Evolutionary conservation across 2,329 filamentous ascomycete species (phyloP), one percentile per base, ranked within the genome.

Genomic region (Pseudocercospora macadamiae): DNA sequence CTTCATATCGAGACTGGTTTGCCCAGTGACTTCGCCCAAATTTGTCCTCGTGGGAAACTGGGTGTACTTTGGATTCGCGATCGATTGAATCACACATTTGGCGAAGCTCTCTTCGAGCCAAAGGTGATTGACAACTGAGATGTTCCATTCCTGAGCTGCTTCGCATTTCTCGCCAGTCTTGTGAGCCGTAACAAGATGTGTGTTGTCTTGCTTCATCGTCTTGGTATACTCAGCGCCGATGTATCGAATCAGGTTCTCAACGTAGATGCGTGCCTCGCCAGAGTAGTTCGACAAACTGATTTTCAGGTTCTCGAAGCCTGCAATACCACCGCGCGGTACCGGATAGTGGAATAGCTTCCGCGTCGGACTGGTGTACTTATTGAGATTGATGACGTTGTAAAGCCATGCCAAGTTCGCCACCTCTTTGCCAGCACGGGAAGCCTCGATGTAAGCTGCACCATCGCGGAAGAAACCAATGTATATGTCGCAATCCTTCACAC

Each of bases 21-120:
- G 91, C 18, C 95, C 95, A 58, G 96, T 90, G 55, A 97, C 86
- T 74, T 97, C 95, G 52, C 92, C 90, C 4, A 99, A 82, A 71
- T 99, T 97, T 2, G 93, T 97, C 57, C 92, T 85, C 9, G 84
- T 83, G 14, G 95, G 95, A 66, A 97, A 99, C 71, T 92, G 88
- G 0, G 84, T 91, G 72, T 96, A 99, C 63, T 89, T 88, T 7
- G 83, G 80, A 52, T 90, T 85, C 3, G 89, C 89, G 19, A 93
- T 77, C 0, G 85, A 84, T 71, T 91, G 89, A 58, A 89, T 79
- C 70, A 89, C 83, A 78, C 92, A 96, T 72, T 89, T 91, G 1
- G 93, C 91, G 71, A 97, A 99, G 75, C 92, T 96, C 71, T 99
- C 95, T 74, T 99, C 95, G 45, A 99, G 83, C 95, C 95, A 99